These are phyloP conservation scores for Fusarium incarnatum DNA, from an alignment of 2,329 filamentous ascomycete genomes.

Conservation along the genomic window DNA sequence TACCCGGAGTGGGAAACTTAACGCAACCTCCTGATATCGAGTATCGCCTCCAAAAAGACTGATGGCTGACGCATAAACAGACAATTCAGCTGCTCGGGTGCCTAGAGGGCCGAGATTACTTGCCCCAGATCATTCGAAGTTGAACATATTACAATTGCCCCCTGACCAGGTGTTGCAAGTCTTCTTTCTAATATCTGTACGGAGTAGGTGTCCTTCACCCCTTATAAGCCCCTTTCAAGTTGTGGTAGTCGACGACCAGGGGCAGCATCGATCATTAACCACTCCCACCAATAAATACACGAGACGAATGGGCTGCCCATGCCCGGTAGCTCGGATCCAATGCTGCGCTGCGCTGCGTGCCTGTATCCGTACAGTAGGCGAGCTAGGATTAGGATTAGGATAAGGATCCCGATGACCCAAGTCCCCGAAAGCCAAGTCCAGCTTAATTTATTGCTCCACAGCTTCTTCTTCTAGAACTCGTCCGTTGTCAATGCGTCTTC, in stretches of 20 bases:
- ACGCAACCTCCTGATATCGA: not conserved
- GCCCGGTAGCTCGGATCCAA: constrained; percentile 41
- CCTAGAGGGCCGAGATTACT: constrained; percentile 42
- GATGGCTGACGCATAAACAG: constrained; percentile 12
- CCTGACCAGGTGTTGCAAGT: constrained; percentile 21
- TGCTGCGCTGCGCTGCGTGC: constrained; percentile 22
- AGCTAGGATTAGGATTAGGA: constrained; percentile 28
- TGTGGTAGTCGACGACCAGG: constrained; percentile 20
- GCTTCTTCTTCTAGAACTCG: constrained; percentile 35
- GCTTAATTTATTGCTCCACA: constrained; percentile 30
- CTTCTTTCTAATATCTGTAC: not conserved
- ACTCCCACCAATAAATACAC: constrained; percentile 40
- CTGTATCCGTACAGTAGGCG: constrained; percentile 6
- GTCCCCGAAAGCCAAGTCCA: constrained; percentile 38
- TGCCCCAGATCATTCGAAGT: constrained; percentile 40
- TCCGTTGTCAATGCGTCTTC: constrained; percentile 29
- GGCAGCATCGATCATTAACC: constrained; percentile 27
- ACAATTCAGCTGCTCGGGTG: constrained; percentile 17
- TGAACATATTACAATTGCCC: constrained; percentile 12
- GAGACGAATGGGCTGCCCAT: constrained; percentile 27
- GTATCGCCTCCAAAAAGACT: not conserved
- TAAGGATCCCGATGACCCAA: constrained; percentile 24
- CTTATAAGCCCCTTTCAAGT: constrained; percentile 29
- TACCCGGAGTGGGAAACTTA: not conserved
- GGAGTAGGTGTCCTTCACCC: not conserved